A percentile compares a stretch with the other conserved stretches of the same genome.
Evolutionary conservation across 108 stramenopile species (phyloP).

Genomic region (Cylindrotheca fusiformis): DNA sequence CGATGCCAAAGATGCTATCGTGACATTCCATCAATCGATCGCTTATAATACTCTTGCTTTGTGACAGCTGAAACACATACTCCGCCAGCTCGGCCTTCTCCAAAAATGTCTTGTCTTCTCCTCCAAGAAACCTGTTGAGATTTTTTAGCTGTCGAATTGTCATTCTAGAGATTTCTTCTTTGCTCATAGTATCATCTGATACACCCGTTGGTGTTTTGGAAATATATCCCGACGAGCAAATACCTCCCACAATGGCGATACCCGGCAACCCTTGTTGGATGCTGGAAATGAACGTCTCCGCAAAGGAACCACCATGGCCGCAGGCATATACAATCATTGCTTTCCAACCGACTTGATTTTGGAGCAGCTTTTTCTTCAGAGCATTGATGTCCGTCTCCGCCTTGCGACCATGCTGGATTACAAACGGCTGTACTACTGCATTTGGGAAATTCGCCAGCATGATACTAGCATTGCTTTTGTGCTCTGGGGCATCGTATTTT

Average conservation of each 20-base stretch:
- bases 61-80: constrained; percentile 10
- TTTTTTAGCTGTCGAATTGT: constrained; percentile 9
- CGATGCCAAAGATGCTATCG: constrained; percentile 43
- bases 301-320: constrained; percentile 12
- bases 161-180: constrained; percentile 19
- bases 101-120: not conserved
- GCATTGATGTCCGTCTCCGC: constrained; percentile 4
- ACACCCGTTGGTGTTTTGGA: too few relatives aligned
- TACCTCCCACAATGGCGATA: constrained; percentile 52
- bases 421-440: constrained; percentile 42
- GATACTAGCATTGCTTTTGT: constrained; percentile 11
- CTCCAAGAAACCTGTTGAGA: not conserved
- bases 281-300: constrained; percentile 22
- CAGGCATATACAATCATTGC: constrained; percentile 47
- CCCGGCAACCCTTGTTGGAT: constrained; percentile 32
- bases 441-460: constrained; percentile 40
- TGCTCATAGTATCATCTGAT: constrained; percentile 2
- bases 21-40: not conserved
- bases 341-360: constrained; percentile 22
- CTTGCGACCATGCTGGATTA: not conserved
- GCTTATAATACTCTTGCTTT: not conserved
- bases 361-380: constrained; percentile 2
- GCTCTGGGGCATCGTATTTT: constrained; percentile 14
- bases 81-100: constrained; percentile 32
- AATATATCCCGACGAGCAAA: constrained; percentile 38